Base-by-base conservation (phyloP, 1,139 yeast genomes). In the Taphrina confusa region DNA sequence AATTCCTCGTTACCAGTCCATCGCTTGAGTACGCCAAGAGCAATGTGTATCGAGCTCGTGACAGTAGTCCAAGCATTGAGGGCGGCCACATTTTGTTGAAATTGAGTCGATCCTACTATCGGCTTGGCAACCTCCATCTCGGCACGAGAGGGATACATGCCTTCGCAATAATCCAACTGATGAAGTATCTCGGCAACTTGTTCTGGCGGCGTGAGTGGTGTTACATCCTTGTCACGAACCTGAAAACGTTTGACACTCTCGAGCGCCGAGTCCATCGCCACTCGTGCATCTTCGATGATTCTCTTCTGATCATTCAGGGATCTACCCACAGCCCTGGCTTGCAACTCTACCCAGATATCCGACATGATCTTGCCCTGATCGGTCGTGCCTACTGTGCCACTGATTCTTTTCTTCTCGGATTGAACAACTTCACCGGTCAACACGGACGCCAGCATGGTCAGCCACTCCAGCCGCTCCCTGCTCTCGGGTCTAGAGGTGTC, bases 391-490 rank as follows among this genome's bases (percentile, higher is more conserved):
- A 76, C 75, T 68, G 73, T 71, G 73, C 80, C 66, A 70, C 75
- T 69, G 73, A 74, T 72, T 75, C 77, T 47, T 75, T 73, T 82
- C 74, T 91, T 92, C 71, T 92, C 98, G 9, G 95, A 86, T 42
- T 85, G 80, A 20, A 92, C 90, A 52, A 92, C 96, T 70, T 92
- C 98, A 65, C 98, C 97, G 1, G 95, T 91, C 39, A 92, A 78
- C 1, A 92, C 98, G 3, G 92, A 81, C 2, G 88, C 81, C 50
- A 92, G 77, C 96, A 92, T 89, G 0, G 94, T 82, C 71, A 92
- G 97, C 98, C 98, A 92, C 73, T 91, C 97, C 27, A 91, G 77
- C 54, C 98, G 77, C 70, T 90, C 97, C 8, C 65, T 45, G 42
- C 28, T 34, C 36, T 31, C 61, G 22, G 60, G 60, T 8, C 30